Evolutionary conservation across 768 basidiomycete genomes (phyloP).

Genomic region (Tylopilus cervinicoccineus): DNA sequence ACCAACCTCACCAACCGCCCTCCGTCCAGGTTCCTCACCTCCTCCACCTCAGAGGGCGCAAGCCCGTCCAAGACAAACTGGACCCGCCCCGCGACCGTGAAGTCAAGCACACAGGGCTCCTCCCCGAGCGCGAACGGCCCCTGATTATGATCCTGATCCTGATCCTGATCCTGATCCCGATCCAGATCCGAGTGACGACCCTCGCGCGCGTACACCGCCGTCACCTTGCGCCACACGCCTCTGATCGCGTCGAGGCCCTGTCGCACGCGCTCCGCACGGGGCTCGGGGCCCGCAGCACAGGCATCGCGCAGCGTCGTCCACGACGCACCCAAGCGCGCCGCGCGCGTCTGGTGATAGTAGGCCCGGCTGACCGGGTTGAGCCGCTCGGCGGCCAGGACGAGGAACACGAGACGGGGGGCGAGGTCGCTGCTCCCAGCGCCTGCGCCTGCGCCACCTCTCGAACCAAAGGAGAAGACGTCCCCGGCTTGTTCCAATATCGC

Average conservation of each 20-base stretch:
- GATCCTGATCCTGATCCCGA: no score
- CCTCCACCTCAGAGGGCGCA: slow-evolving; percentile 6
- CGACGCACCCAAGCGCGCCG: slow-evolving; percentile 31
- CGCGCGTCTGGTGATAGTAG: slow-evolving; percentile 39
- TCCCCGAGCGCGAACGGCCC: slow-evolving; percentile 13
- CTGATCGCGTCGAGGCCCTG: slow-evolving; percentile 13
- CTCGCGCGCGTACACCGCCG: slow-evolving; percentile 8
- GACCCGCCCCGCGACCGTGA: slow-evolving; percentile 16
- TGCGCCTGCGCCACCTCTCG: not conserved
- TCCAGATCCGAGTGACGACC: not conserved
- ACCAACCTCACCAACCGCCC: slow-evolving; percentile 13
- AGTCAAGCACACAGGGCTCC: slow-evolving; percentile 18
- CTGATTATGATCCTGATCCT: not conserved
- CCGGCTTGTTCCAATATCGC: slow-evolving; percentile 33
- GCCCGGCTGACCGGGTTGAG: slow-evolving; percentile 33
- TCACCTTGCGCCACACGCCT: slow-evolving; percentile 26
- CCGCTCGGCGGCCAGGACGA: slow-evolving; percentile 21
- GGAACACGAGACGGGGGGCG: slow-evolving; percentile 14
- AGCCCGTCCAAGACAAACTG: slow-evolving; percentile 13
- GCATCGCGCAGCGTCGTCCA: slow-evolving; percentile 31
- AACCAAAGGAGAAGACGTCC: slow-evolving; percentile 9
- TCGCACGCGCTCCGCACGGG: slow-evolving; percentile 22
- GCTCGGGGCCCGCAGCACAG: slow-evolving; percentile 24
- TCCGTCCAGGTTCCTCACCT: slow-evolving; percentile 6
- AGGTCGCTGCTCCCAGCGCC: not conserved